These are phyloP conservation scores for Globisporangium mamillatum DNA, from an alignment of 352 stramenopile species.

Conservation along the genomic window DNA sequence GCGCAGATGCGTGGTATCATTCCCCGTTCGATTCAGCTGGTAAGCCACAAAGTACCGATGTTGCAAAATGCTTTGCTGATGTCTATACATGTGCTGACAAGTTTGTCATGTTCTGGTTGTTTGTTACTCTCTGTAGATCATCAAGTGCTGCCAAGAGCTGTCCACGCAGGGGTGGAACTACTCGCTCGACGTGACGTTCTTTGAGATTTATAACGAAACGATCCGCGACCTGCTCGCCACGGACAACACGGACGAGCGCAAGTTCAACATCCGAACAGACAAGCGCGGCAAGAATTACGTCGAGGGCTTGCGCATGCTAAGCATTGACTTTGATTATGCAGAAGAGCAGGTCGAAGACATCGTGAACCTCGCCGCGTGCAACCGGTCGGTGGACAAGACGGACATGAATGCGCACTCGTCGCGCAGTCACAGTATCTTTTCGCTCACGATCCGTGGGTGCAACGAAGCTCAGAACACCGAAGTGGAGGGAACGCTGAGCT, in stretches of 20 bases:
- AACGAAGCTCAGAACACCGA: conserved; percentile 90
- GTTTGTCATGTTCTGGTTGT: not conserved
- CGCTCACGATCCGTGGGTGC: conserved; percentile 87
- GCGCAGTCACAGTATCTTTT: conserved; percentile 98
- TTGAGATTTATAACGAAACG: conserved; percentile 99
- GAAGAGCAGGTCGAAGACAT: conserved; percentile 87
- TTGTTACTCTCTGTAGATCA: conserved; percentile 43
- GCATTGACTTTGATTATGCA: conserved; percentile 78
- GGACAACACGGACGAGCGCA: conserved; percentile 40
- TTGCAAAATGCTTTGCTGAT: not conserved
- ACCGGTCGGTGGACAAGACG: conserved; percentile 95
- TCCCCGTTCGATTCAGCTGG: conserved; percentile 92
- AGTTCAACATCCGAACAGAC: conserved; percentile 83
- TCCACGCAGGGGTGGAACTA: conserved; percentile 93
- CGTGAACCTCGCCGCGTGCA: conserved; percentile 86
- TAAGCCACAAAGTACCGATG: conserved; percentile 7
- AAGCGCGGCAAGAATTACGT: conserved; percentile 83
- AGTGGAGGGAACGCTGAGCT: conserved; percentile 92
- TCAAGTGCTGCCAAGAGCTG: conserved; percentile 67
- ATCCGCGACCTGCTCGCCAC: conserved; percentile 95
- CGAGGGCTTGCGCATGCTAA: conserved; percentile 82
- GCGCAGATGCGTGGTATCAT: conserved; percentile 97
- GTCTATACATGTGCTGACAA: conserved; percentile 1
- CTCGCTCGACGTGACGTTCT: conserved; percentile 96
- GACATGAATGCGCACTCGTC: conserved; percentile 99